phyloP scores from a whole-genome alignment of 495 filamentous ascomycete species.

The Lasiosphaeria miniovina region DNA sequence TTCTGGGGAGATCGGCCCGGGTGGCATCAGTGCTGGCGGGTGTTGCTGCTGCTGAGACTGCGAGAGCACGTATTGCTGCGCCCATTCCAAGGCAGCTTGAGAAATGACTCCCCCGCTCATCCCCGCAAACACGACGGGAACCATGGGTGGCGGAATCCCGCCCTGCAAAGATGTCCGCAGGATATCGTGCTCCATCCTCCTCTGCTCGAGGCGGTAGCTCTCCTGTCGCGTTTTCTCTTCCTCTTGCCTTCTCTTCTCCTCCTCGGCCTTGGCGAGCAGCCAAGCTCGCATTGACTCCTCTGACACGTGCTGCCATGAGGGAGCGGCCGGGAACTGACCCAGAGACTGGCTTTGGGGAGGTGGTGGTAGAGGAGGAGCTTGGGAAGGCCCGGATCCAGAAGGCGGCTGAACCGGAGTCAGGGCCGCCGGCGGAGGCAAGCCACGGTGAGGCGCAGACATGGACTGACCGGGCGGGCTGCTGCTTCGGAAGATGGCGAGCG shows the following conservation, averaged over 20 bases:
- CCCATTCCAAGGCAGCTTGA: slow-evolving; percentile 63
- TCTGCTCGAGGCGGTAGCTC: slow-evolving; percentile 69
- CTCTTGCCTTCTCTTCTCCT: slow-evolving; percentile 83
- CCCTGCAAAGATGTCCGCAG: slow-evolving; percentile 73
- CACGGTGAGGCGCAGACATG: slow-evolving; percentile 74
- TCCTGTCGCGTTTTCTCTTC: slow-evolving; percentile 87
- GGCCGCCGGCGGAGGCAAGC: slow-evolving; percentile 69
- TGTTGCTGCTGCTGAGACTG: slow-evolving; percentile 49
- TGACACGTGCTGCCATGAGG: slow-evolving; percentile 66
- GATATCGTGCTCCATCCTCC: slow-evolving; percentile 77
- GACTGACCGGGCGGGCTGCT: slow-evolving; percentile 44
- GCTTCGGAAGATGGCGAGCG: slow-evolving; percentile 35
- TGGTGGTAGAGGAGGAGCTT: slow-evolving; percentile 37
- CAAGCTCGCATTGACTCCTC: slow-evolving; percentile 82
- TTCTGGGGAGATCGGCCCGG: slow-evolving; percentile 45
- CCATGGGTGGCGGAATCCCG: slow-evolving; percentile 79
- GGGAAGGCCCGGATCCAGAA: slow-evolving; percentile 30
- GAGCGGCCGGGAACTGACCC: slow-evolving; percentile 64
- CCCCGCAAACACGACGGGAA: slow-evolving; percentile 86
- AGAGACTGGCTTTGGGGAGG: slow-evolving; percentile 36
- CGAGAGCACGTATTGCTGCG: slow-evolving; percentile 65
- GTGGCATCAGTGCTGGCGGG: slow-evolving; percentile 50
- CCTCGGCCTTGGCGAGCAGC: slow-evolving; percentile 79
- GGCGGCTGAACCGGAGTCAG: slow-evolving; percentile 59
- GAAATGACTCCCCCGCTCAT: slow-evolving; percentile 64